phyloP scores from a whole-genome alignment of 1,284 basidiomycete genomes.

The Wolfiporia cocos region DNA sequence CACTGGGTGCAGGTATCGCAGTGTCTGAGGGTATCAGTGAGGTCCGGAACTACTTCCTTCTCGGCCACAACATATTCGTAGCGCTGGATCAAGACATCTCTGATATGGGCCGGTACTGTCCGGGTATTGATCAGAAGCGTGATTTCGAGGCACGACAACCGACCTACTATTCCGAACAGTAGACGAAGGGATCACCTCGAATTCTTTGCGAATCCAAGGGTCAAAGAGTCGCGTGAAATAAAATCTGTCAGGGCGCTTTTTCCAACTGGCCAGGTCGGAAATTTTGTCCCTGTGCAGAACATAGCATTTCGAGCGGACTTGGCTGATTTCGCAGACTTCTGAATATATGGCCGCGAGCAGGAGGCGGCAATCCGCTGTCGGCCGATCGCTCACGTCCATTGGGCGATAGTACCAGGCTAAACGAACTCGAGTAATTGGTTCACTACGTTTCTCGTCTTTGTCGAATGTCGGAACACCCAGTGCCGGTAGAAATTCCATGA shows the following conservation, averaged over 20 bases:
- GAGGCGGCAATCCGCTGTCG: slow-evolving; percentile 82
- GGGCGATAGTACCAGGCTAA: slow-evolving; percentile 93
- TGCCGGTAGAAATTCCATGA: slow-evolving; percentile 92
- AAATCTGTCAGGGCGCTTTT: slow-evolving; percentile 90
- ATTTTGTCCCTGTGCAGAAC: slow-evolving; percentile 94
- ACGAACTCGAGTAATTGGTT: slow-evolving; percentile 73
- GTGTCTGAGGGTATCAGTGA: slow-evolving; percentile 81
- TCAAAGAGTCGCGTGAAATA: slow-evolving; percentile 94
- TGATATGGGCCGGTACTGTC: slow-evolving; percentile 78
- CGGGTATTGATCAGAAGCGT: slow-evolving; percentile 1
- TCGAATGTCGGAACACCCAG: slow-evolving; percentile 45
- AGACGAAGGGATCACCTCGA: slow-evolving; percentile 87
- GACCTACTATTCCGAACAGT: slow-evolving; percentile 86
- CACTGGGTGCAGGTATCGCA: slow-evolving; percentile 86
- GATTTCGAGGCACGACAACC: not conserved
- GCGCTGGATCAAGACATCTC: slow-evolving; percentile 68
- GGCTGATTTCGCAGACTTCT: slow-evolving; percentile 88
- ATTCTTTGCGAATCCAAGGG: slow-evolving; percentile 97
- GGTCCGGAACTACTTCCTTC: slow-evolving; percentile 86
- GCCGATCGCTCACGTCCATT: slow-evolving; percentile 80
- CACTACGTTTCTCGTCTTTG: slow-evolving; percentile 47
- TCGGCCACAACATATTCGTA: slow-evolving; percentile 97
- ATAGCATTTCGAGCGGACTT: slow-evolving; percentile 87
- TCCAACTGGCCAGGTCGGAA: slow-evolving; percentile 91
- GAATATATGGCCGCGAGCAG: slow-evolving; percentile 94